These are phyloP conservation scores for Rhodotorula glutinis DNA, from an alignment of 1,284 basidiomycete genomes.

Conservation along the genomic window DNA sequence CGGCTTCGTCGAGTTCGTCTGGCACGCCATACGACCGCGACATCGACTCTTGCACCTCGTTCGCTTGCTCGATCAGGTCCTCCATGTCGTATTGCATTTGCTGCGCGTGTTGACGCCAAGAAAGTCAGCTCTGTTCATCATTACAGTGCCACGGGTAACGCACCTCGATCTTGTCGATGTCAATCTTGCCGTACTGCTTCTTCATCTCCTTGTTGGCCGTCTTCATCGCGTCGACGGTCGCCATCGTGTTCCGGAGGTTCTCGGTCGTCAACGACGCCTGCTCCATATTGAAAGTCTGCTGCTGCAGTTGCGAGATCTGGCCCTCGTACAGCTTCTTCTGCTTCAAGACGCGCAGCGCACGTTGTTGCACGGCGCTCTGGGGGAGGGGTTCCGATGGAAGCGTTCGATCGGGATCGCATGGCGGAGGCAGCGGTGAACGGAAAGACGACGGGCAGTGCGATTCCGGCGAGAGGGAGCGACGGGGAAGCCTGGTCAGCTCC, in stretches of 20 bases:
- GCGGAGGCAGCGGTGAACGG: no score
- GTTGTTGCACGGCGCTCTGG: constrained; percentile 85
- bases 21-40: constrained; percentile 93
- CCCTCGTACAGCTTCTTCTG: constrained; percentile 96
- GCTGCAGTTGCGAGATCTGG: constrained; percentile 84
- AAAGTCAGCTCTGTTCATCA: neutral
- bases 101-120: constrained; percentile 55
- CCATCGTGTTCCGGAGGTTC: constrained; percentile 98
- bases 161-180: constrained; percentile 98
- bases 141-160: constrained; percentile 32
- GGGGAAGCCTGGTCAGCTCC: neutral
- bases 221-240: constrained; percentile 98
- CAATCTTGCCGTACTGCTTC: constrained; percentile 95
- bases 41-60: constrained; percentile 93
- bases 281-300: constrained; percentile 99
- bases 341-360: constrained; percentile 89
- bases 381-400: neutral
- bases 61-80: constrained; percentile 92
- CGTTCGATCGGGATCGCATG: no score
- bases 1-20: constrained; percentile 96
- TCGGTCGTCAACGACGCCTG: constrained; percentile 92
- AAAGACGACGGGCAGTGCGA: no score
- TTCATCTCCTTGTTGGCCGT: constrained; percentile 95
- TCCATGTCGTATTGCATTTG: constrained; percentile 97
- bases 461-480: neutral